Evolutionary conservation across 768 basidiomycete genomes (phyloP).

Genomic region (Collybiopsis confluens): DNA sequence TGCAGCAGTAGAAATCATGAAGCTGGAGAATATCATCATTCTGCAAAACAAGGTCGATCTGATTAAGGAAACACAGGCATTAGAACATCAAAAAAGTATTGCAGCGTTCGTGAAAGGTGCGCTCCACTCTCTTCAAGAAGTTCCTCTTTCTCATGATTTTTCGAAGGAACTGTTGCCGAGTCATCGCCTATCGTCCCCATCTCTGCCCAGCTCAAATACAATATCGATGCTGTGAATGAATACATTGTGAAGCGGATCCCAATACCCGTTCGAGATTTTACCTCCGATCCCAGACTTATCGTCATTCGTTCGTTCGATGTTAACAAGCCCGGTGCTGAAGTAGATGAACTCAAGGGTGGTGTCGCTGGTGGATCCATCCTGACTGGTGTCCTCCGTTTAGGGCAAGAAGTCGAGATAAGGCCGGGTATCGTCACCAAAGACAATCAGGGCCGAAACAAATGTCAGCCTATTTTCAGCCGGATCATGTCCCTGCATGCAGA

Average conservation of each 20-base stretch:
- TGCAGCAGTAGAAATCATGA: conserved; percentile 99
- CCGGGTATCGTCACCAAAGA: conserved; percentile 98
- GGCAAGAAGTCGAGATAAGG: conserved; percentile 93
- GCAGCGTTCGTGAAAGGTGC: conserved; percentile 90
- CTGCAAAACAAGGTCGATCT: conserved; percentile 98
- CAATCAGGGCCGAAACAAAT: conserved; percentile 80
- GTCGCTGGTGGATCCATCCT: conserved; percentile 97
- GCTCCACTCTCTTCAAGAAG: conserved; percentile 16
- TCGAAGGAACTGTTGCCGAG: conserved; percentile 93
- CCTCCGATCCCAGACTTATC: conserved; percentile 87
- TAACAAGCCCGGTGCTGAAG: conserved; percentile 97
- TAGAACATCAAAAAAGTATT: conserved; percentile 97
- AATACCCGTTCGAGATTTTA: conserved; percentile 90
- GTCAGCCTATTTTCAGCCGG: conserved; percentile 87
- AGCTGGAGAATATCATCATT: conserved; percentile 95
- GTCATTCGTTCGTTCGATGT: conserved; percentile 99
- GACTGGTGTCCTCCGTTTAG: conserved; percentile 84
- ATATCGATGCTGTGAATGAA: conserved; percentile 98
- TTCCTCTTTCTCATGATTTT: too few relatives aligned
- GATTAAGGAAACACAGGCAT: conserved; percentile 90
- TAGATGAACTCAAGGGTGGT: conserved; percentile 95
- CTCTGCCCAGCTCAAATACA: conserved; percentile 97
- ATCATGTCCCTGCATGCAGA: conserved; percentile 95
- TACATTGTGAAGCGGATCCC: conserved; percentile 97
- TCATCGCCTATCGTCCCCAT: conserved; percentile 98